Evolutionary conservation across 2,329 filamentous ascomycete genomes (phyloP), one percentile per base, ranked within the genome.

Genomic region (Microsporum ferrugineum): DNA sequence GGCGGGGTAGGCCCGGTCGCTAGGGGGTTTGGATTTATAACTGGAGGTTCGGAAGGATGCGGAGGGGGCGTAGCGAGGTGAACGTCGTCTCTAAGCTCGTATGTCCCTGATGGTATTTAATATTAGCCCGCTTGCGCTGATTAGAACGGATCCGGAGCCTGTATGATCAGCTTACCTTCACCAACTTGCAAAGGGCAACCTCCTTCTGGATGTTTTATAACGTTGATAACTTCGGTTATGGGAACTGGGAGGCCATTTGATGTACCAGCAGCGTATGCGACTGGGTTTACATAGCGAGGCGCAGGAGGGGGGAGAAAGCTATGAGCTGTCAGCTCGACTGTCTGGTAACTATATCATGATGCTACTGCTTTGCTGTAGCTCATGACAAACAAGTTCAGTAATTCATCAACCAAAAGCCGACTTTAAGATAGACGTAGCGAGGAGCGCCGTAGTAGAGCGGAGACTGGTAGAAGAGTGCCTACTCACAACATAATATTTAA

Each of bases 161-260:
- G 45, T 8, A 39, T 6, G 2, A 45, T 59, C 17, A 56, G 68
- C 71, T 66, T 76, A 89, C 91, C 94, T 84, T 99, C 94, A 73
- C 92, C 94, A 56, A 92, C 91, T 49, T 96, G 85, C 67, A 99
- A 86, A 72, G 95, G 89, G 75, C 90, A 89, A 68, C 96, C 91
- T 3, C 89, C 89, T 39, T 85, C 84, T 29, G 89, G 92, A 68
- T 88, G 88, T 61, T 84, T 84, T 64, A 99, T 78, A 43, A 85
- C 87, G 72, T 97, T 99, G 75, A 94, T 95, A 60, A 92, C 96
- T 80, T 99, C 94, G 70, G 96, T 87, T 73, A 95, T 84, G 41
- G 88, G 87, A 41, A 84, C 80, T 58, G 84, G 80, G 72, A 86
- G 81, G 64, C 85, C 85, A 69, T 85, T 82, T 66, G 84, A 84